Evolutionary conservation across 2,329 filamentous ascomycete genomes (phyloP).

Genomic region (Colletotrichum tamarilloi): DNA sequence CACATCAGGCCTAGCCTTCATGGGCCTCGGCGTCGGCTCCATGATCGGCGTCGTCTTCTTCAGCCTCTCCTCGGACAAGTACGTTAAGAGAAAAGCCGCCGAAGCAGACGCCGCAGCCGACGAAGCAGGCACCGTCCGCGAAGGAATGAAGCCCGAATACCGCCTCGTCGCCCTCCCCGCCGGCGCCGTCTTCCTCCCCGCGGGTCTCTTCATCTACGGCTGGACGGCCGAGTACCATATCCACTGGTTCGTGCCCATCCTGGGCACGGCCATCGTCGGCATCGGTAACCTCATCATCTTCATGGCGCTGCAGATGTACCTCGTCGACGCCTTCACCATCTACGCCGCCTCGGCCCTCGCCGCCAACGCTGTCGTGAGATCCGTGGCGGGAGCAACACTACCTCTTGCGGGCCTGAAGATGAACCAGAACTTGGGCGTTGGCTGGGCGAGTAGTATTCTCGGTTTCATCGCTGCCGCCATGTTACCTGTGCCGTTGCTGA

Average conservation of each 20-base stretch:
- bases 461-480: constrained; percentile 57
- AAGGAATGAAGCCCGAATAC: constrained; percentile 38
- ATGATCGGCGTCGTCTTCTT: constrained; percentile 32
- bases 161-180: constrained; percentile 28
- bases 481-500: constrained; percentile 56
- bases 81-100: constrained; percentile 25
- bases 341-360: constrained; percentile 67
- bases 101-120: constrained; percentile 22
- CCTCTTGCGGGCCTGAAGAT: constrained; percentile 35
- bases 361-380: constrained; percentile 70
- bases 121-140: not conserved
- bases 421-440: constrained; percentile 35
- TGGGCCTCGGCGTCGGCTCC: constrained; percentile 32
- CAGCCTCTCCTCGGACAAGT: constrained; percentile 28
- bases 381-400: constrained; percentile 45
- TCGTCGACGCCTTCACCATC: constrained; percentile 67
- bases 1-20: constrained; percentile 34
- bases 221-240: constrained; percentile 58
- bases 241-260: constrained; percentile 69
- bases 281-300: constrained; percentile 56
- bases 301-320: constrained; percentile 70
- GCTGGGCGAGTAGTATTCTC: constrained; percentile 39
- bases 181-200: constrained; percentile 30
- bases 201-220: constrained; percentile 42
- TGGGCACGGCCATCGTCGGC: constrained; percentile 62